Evolutionary conservation across 73 alveolate genomes (phyloP).

Genomic region (Blepharisma japonicum): DNA sequence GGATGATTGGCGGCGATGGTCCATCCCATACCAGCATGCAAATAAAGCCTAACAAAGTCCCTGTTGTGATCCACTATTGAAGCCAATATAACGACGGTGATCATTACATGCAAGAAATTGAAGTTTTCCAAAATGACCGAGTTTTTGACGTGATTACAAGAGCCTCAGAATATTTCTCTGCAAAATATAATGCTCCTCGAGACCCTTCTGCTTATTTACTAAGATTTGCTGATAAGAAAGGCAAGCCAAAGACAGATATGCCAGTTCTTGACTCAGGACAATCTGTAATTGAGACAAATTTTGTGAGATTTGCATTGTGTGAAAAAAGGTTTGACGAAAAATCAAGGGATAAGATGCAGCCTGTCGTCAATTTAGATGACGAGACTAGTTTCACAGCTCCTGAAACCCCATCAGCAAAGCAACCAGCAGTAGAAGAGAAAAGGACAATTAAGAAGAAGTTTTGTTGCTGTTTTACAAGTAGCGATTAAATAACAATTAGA

Average conservation of each 20-base stretch:
- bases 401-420: too few species aligned
- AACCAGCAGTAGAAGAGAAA: too few species aligned
- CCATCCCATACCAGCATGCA: too few species aligned
- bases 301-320: constrained; percentile 11
- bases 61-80: constrained; percentile 4
- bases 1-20: too few species aligned
- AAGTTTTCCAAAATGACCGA: background rate
- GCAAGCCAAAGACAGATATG: constrained; percentile 27
- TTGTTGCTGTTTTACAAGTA: too few species aligned
- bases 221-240: constrained; percentile 17
- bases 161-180: background rate
- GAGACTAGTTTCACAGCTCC: too few species aligned
- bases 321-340: background rate
- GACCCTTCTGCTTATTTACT: background rate
- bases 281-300: background rate
- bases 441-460: too few species aligned
- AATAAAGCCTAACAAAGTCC: too few species aligned
- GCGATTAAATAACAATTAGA: too few species aligned
- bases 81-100: background rate
- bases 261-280: constrained; percentile 1
- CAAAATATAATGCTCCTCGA: background rate
- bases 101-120: background rate
- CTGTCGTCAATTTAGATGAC: too few species aligned
- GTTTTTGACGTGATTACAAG: background rate
- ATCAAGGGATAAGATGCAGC: background rate